These are phyloP conservation scores for Fusarium piperis DNA, from an alignment of 2,329 filamentous ascomycete species.

Conservation along the genomic window DNA sequence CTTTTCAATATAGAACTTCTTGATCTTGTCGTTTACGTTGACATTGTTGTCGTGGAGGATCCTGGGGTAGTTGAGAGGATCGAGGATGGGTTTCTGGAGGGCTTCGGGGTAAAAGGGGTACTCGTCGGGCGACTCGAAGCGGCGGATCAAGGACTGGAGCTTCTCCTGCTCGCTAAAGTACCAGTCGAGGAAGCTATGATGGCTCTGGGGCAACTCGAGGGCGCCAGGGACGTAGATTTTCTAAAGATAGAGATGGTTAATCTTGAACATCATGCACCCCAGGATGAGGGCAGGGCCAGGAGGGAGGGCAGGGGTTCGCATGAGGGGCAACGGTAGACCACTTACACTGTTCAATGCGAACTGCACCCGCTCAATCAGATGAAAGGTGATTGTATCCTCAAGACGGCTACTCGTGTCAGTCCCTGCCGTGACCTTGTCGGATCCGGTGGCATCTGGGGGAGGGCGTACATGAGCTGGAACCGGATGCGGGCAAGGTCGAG, in stretches of 20 bases:
- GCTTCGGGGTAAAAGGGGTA: conserved; percentile 94
- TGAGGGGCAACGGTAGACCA: conserved; percentile 9
- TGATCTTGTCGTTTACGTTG: conserved; percentile 89
- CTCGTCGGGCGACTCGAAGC: conserved; percentile 96
- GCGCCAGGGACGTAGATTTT: conserved; percentile 86
- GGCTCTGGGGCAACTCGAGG: conserved; percentile 77
- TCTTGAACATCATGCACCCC: conserved; percentile 9
- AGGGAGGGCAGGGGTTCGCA: conserved; percentile 23
- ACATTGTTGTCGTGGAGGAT: conserved; percentile 91
- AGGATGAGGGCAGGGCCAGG: neutral
- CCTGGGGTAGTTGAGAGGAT: conserved; percentile 85
- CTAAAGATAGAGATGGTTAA: conserved; percentile 42
- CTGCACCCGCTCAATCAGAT: conserved; percentile 97
- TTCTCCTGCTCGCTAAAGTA: conserved; percentile 89
- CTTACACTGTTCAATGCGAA: conserved; percentile 81
- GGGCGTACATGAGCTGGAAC: conserved; percentile 85
- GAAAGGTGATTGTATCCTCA: conserved; percentile 97
- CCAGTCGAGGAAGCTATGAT: conserved; percentile 92
- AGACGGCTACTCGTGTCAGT: conserved; percentile 73
- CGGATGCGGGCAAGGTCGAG: conserved; percentile 92
- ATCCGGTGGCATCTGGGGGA: neutral
- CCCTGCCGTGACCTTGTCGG: neutral
- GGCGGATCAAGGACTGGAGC: conserved; percentile 90
- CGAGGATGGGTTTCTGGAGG: conserved; percentile 83
- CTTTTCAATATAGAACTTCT: conserved; percentile 81